Conservation (phyloP, 352 stramenopile species). For the Phytophthora hibernalis region DNA sequence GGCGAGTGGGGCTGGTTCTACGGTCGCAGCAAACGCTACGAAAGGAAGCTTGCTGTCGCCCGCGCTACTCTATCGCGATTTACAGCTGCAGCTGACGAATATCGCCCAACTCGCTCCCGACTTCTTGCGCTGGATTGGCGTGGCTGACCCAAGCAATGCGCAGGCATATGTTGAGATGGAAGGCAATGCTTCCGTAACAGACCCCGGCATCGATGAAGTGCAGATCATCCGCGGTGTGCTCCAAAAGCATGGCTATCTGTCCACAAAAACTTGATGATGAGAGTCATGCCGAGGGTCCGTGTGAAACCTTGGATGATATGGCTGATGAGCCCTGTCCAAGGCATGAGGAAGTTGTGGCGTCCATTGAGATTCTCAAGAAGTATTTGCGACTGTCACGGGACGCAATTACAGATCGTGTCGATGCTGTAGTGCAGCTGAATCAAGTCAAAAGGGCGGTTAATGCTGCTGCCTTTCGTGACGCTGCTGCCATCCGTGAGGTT, state of each 20-base stretch:
- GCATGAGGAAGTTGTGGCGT: constrained; percentile 60
- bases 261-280: constrained; percentile 71
- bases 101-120: constrained; percentile 71
- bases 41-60: constrained; percentile 44
- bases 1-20: constrained; percentile 13
- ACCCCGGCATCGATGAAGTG: constrained; percentile 81
- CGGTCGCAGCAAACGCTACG: constrained; percentile 1
- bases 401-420: constrained; percentile 55
- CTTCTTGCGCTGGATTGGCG: constrained; percentile 78
- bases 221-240: constrained; percentile 87
- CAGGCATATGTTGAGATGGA: constrained; percentile 78
- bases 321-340: constrained; percentile 61
- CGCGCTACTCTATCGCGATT: constrained; percentile 54
- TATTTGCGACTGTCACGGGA: constrained; percentile 75
- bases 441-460: constrained; percentile 64
- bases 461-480: constrained; percentile 35
- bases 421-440: constrained; percentile 79
- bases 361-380: constrained; percentile 73
- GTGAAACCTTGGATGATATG: constrained; percentile 59
- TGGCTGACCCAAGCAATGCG: constrained; percentile 59
- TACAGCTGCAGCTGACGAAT: constrained; percentile 66
- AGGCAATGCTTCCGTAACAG: constrained; percentile 77
- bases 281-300: constrained; percentile 50
- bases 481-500: constrained; percentile 28
- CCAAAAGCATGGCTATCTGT: constrained; percentile 81